Percentiles rank a stretch among this genome's conserved stretches.
These are phyloP conservation scores for Grosmannia serpens DNA, from an alignment of 2,329 filamentous ascomycete genomes.

Conservation along the genomic window DNA sequence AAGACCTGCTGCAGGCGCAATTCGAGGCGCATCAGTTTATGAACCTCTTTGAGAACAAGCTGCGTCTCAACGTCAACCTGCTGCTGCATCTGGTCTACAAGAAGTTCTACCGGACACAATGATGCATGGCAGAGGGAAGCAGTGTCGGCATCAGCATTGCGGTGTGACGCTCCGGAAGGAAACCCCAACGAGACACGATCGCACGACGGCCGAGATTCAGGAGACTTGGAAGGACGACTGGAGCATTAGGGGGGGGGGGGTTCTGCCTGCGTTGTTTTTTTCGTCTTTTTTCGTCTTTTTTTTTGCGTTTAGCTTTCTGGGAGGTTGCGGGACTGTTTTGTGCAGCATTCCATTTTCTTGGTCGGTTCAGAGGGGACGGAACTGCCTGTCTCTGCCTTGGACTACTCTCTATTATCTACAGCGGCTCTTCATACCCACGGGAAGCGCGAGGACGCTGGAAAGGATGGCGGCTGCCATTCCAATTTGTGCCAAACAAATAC, in stretches of 20 bases:
- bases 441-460: not conserved
- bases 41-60: conserved; percentile 75
- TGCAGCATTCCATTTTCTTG: not conserved
- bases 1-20: conserved; percentile 89
- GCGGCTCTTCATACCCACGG: not conserved
- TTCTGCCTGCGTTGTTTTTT: not conserved
- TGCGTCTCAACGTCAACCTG: conserved; percentile 91
- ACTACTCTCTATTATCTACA: not conserved
- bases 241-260: not conserved
- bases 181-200: conserved; percentile 1
- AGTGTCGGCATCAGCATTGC: not conserved
- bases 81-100: conserved; percentile 95
- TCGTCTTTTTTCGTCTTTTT: not conserved
- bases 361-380: too few relatives aligned
- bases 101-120: conserved; percentile 84
- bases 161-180: not conserved
- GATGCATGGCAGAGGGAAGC: conserved; percentile 5
- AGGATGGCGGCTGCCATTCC: not conserved
- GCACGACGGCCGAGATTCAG: not conserved
- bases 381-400: not conserved
- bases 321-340: not conserved
- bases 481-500: not conserved
- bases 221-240: not conserved
- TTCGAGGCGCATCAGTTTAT: conserved; percentile 96
- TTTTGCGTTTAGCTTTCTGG: not conserved